Base-by-base conservation (phyloP, 371 early-diverging fungal genomes). In the Smittium culicis region DNA sequence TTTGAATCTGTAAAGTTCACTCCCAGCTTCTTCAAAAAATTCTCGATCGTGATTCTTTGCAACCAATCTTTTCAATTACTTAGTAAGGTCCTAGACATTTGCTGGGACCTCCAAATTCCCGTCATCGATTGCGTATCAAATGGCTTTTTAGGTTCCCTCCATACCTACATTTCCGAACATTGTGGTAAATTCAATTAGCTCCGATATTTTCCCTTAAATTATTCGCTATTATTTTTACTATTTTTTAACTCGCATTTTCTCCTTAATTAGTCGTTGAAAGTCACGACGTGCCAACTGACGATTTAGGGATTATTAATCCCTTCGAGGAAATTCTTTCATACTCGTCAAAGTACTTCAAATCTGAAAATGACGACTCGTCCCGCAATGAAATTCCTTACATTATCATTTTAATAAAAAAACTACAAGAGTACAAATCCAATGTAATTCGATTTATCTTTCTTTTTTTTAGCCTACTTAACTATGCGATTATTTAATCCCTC, bases 351-450 rank as follows among this genome's bases (percentile, higher is more conserved):
- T 82, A 88, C 72, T 81, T 93, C 69, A 74, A 94, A 35, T 80
- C 80, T 27, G 55, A 73, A 1, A 66, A 88, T 70, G 89, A 89
- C 66, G 75, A 79, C 54, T 82, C 86, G 32, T 86, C 86, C 34
- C 85, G 87, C 72, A 84, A 80, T 24, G 88, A 91, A 68, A 84
- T 93, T 29, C 98, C 96, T 0, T 94, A 82, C 73, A 82, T 89
- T 2, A 85, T 91, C 1, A 80, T 97, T 35, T 72, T 97, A 16
- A 67, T 91, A 25, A 83, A 88, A 68, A 83, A 82, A 57, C 71
- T 91, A 59, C 80, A 88, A 17, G 72, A 78, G 25, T 94, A 88
- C 88, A 66, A 65, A n/a, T 24, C 75, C 25, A 65, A 74, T 71
- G 77, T 71, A 72, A 68, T 68, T 24, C 11, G 54, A 32, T 27